A percentile compares a stretch with the other conserved stretches of the same genome.
phyloP scores from a whole-genome alignment of 192 early-diverging fungal genomes.

The Ambispora gerdemannii region DNA sequence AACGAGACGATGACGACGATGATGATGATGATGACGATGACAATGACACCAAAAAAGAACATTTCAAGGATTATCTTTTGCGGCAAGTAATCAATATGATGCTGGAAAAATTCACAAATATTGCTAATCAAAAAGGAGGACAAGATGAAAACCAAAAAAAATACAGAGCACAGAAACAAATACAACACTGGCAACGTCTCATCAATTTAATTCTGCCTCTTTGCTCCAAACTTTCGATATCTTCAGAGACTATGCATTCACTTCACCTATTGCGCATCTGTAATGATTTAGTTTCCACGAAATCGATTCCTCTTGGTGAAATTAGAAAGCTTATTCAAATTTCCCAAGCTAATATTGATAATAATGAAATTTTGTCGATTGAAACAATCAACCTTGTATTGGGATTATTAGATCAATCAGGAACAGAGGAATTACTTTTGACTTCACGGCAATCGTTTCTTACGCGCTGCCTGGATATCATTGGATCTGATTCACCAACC shows the following conservation, averaged over 20 bases:
- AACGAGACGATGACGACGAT: neutral
- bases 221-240: conserved; percentile 1
- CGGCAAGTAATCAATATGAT: conserved; percentile 4
- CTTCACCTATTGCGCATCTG: conserved; percentile 28
- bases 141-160: neutral
- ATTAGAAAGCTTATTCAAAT: conserved; percentile 2
- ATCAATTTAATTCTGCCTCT: conserved; percentile 1
- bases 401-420: neutral
- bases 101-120: neutral
- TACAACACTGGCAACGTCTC: conserved; percentile 13
- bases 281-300: conserved; percentile 24
- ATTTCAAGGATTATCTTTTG: conserved; percentile 9
- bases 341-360: neutral
- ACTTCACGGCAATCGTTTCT: conserved; percentile 5
- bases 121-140: neutral
- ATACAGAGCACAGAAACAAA: neutral
- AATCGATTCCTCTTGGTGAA: neutral
- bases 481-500: conserved; percentile 14
- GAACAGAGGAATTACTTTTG: neutral
- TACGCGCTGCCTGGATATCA: conserved; percentile 13
- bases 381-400: neutral
- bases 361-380: neutral
- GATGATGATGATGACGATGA: neutral
- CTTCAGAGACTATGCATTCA: neutral
- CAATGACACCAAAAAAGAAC: neutral